Percentiles rank a stretch among this genome's conserved stretches.
Evolutionary conservation across 768 basidiomycete genomes (phyloP).

Genomic region (Suillus luteus): DNA sequence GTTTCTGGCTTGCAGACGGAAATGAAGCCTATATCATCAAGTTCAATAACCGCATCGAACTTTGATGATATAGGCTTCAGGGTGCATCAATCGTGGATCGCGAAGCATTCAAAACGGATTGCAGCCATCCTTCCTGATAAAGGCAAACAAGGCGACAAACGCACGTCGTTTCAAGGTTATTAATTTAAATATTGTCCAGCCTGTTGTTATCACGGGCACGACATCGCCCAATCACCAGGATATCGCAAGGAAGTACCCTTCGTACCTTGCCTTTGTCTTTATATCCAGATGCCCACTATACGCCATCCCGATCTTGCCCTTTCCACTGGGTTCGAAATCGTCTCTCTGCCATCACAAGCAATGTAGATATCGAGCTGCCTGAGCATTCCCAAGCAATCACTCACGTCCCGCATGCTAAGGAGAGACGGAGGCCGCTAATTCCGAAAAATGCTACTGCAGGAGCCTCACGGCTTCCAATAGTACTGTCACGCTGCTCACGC

Average conservation of each 20-base stretch:
- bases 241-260: neutral
- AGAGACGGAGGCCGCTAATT: too few relatives aligned
- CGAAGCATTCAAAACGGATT: slow-evolving; percentile 31
- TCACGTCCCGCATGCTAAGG: neutral
- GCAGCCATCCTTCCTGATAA: slow-evolving; percentile 19
- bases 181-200: too few relatives aligned
- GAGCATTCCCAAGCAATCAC: neutral
- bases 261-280: neutral
- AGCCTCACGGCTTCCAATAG: too few relatives aligned
- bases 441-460: too few relatives aligned
- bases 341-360: neutral
- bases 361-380: neutral
- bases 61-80: slow-evolving; percentile 35
- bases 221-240: neutral
- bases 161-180: too few relatives aligned
- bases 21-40: too few relatives aligned
- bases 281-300: neutral
- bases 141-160: neutral
- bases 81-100: slow-evolving; percentile 37
- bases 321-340: neutral
- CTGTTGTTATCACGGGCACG: neutral
- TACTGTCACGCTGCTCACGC: too few relatives aligned
- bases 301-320: neutral
- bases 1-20: slow-evolving; percentile 40
- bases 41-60: slow-evolving; percentile 37